phyloP scores from a whole-genome alignment of 371 early-diverging fungal genomes.

The Mortierella sp. region DNA sequence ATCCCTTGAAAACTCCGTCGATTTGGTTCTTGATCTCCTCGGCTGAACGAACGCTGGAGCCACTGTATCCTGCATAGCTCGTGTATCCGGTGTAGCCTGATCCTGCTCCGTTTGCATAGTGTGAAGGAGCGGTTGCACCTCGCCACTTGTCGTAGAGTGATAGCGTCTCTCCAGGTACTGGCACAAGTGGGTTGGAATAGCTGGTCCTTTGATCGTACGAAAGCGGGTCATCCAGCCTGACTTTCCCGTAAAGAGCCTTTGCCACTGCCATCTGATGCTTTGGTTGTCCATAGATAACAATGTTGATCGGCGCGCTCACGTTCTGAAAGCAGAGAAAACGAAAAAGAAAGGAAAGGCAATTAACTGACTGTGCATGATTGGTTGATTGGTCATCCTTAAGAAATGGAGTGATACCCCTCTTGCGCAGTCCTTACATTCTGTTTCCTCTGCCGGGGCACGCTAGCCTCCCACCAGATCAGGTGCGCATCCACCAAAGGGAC shows the following conservation, averaged over 20 bases:
- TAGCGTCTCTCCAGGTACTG: slow-evolving; percentile 46
- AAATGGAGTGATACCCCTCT: background rate
- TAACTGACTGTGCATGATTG: background rate
- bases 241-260: slow-evolving; percentile 43
- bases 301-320: slow-evolving; percentile 55
- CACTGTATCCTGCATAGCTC: slow-evolving; percentile 32
- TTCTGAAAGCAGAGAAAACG: slow-evolving; percentile 23
- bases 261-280: slow-evolving; percentile 43
- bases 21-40: slow-evolving; percentile 67
- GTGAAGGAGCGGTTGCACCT: slow-evolving; percentile 26
- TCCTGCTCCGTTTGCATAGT: slow-evolving; percentile 5
- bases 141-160: slow-evolving; percentile 48
- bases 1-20: slow-evolving; percentile 67
- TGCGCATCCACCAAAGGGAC: slow-evolving; percentile 57
- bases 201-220: slow-evolving; percentile 44
- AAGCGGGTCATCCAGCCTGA: slow-evolving; percentile 44
- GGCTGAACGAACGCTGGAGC: slow-evolving; percentile 37
- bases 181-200: slow-evolving; percentile 48
- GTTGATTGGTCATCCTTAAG: background rate
- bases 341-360: background rate
- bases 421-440: slow-evolving; percentile 30
- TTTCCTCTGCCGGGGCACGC: slow-evolving; percentile 44
- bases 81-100: slow-evolving; percentile 23
- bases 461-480: slow-evolving; percentile 57
- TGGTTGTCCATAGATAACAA: slow-evolving; percentile 46